Evolutionary conservation across 768 basidiomycete genomes (phyloP), one percentile per base, ranked within the genome.

Genomic region (Russula vinacea): DNA sequence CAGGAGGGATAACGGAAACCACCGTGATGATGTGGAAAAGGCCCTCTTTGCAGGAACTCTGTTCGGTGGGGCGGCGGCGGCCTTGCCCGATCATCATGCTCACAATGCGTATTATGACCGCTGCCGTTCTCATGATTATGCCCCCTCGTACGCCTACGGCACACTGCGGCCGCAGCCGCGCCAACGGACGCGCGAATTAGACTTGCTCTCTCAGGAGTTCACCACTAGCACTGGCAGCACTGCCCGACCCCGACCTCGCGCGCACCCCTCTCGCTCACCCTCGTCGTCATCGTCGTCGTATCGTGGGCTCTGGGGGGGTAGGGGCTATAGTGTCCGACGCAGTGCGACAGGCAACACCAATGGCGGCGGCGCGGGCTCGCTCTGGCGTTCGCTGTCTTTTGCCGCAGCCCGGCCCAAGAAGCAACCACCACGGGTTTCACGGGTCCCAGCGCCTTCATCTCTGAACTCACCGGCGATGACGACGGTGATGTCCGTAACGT

Each of bases 401-500:
- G 47, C 47, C 1, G 14, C 40, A 19, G 44, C 45, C 3, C 64
- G 59, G 37, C 59, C 55, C 22, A 61, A 50, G 44, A 45, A 45
- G 45, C n/a, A 22, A 10, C n/a, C 45, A 22, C 45, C 42, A 3
- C 39, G 17, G 42, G 14, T 16, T 8, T 5, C 40, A 8, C 29
- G 29, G 19, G 40, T n/a, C 33, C 16, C 47, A 1, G 33, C 40
- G 5, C 33, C 40, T 29, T 56, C 53, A 19, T 17, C 47, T 52
- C n/a, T 56, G 42, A 7, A 40, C 8, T 60, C 64, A 24, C 67
- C 57, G 19, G 49, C 65, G 13, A 33, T 62, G 65, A 67, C 67
- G 4, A 60, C 40, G 17, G 60, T 60, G 29, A 50, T 56, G 44
- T 62, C 65, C 24, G 65, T 65, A 26, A 67, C 65, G 17, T 62